phyloP scores from a whole-genome alignment of 768 basidiomycete species.

The Rubroboletus pulcherrimus region DNA sequence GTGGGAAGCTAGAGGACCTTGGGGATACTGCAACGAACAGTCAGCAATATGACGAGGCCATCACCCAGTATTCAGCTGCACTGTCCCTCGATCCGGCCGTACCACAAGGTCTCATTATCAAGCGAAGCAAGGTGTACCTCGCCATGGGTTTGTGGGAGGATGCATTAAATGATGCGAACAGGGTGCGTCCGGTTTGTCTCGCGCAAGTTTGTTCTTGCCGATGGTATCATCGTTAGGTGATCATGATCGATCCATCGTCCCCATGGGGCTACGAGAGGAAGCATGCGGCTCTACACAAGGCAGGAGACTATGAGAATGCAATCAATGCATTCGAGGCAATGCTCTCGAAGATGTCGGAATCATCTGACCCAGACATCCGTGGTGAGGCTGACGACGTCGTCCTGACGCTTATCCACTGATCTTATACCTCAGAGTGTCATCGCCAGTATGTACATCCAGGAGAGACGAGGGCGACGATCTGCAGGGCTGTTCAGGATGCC shows the following conservation, averaged over 20 bases:
- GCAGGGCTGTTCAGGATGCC: not conserved
- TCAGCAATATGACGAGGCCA: too few species aligned
- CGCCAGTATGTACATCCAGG: too few species aligned
- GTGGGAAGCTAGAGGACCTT: too few species aligned
- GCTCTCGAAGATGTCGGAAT: not conserved
- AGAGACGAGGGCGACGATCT: too few species aligned
- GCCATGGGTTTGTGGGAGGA: too few species aligned
- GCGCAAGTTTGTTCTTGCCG: not conserved
- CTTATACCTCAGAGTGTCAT: not conserved
- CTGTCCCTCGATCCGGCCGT: too few species aligned
- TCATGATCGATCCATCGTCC: not conserved
- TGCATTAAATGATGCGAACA: not conserved
- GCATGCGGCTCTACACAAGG: not conserved
- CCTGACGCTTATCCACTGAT: not conserved
- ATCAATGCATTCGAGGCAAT: not conserved
- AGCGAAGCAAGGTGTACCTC: too few species aligned
- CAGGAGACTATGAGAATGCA: not conserved
- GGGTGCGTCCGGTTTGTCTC: not conserved
- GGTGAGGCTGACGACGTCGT: not conserved
- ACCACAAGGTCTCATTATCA: too few species aligned
- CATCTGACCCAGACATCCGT: not conserved
- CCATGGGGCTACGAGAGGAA: not conserved
- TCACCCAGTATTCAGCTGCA: too few species aligned
- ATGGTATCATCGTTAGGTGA: not conserved
- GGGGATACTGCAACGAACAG: too few species aligned